These are phyloP conservation scores for Linnemannia zychae DNA, from an alignment of 192 early-diverging fungal species.

Conservation along the genomic window DNA sequence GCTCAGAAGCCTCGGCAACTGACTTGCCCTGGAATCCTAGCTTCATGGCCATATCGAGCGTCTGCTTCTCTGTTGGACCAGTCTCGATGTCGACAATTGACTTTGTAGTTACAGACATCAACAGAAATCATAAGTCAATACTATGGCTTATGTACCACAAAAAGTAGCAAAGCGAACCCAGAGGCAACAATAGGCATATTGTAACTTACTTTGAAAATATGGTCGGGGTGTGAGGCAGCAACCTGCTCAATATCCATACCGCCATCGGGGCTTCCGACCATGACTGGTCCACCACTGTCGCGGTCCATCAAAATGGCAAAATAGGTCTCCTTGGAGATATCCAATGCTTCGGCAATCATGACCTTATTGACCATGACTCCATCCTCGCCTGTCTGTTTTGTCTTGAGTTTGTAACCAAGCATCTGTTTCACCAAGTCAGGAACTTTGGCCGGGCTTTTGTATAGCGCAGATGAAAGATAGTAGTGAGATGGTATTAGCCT, in stretches of 20 bases:
- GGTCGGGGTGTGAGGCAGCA: slow-evolving; percentile 20
- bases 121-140: background rate
- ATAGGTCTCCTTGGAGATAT: slow-evolving; percentile 50
- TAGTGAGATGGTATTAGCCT: background rate
- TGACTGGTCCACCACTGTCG: slow-evolving; percentile 42
- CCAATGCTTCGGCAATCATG: slow-evolving; percentile 48
- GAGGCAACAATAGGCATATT: background rate
- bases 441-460: slow-evolving; percentile 30
- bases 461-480: background rate
- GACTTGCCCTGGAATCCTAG: slow-evolving; percentile 46
- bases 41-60: slow-evolving; percentile 52
- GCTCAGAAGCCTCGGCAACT: slow-evolving; percentile 46
- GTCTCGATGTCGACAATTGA: slow-evolving; percentile 40
- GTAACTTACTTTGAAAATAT: slow-evolving; percentile 41
- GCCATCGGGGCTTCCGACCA: slow-evolving; percentile 50
- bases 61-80: slow-evolving; percentile 46
- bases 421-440: slow-evolving; percentile 41
- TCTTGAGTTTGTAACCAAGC: slow-evolving; percentile 52
- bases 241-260: slow-evolving; percentile 48
- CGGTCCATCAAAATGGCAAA: slow-evolving; percentile 53
- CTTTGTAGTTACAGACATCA: background rate
- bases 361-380: slow-evolving; percentile 51
- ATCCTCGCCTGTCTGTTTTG: slow-evolving; percentile 38
- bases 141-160: background rate
- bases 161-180: background rate